A percentile compares a stretch with the other conserved stretches of the same genome.
Conservation (phyloP, 345 rosid genomes). For the Eucalyptus paniculata region DNA sequence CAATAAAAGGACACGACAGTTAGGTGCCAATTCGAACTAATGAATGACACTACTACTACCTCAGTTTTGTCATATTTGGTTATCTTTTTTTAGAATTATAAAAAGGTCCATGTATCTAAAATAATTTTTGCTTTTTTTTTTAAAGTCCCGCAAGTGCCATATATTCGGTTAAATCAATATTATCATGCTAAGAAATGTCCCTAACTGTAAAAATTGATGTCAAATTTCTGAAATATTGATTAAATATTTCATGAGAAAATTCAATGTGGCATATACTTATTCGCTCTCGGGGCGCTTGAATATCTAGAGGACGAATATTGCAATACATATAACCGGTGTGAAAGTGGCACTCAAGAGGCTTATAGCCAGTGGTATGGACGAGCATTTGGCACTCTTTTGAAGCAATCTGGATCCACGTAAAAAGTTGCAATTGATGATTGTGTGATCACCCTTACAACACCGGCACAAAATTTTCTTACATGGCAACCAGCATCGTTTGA, state of each 20-base stretch:
- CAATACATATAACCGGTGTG: neutral
- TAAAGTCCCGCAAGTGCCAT: fast-evolving
- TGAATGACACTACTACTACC: neutral
- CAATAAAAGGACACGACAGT: neutral
- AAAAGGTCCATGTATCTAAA: neutral
- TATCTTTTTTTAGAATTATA: neutral
- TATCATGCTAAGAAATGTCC: neutral
- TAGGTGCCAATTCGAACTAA: neutral
- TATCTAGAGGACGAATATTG: neutral
- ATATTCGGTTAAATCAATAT: neutral
- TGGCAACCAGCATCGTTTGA: neutral
- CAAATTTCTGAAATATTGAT: neutral
- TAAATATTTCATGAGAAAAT: neutral
- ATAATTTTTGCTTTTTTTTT: neutral
- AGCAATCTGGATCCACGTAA: neutral
- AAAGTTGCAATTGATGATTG: neutral
- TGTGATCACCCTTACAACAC: neutral
- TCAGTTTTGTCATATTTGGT: neutral
- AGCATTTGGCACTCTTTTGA: neutral
- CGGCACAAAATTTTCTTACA: neutral
- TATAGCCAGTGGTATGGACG: neutral
- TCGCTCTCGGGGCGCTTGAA: neutral
- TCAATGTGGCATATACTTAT: neutral
- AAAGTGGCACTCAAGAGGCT: neutral
- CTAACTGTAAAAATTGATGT: no score